Evolutionary conservation across 2,329 filamentous ascomycete genomes (phyloP), one percentile per base, ranked within the genome.

Genomic region (Fusarium algeriense): DNA sequence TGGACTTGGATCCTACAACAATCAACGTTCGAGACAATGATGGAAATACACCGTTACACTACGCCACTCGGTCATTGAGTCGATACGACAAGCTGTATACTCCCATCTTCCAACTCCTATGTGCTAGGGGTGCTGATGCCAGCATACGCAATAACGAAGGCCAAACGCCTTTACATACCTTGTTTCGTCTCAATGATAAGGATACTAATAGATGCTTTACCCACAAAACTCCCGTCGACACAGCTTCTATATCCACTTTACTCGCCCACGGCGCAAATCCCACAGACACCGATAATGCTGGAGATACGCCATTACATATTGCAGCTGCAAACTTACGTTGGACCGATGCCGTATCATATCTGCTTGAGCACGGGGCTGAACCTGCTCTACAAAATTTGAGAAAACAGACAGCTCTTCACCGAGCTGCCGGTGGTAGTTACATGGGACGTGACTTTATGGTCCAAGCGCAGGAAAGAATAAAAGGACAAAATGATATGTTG

Each of bases 41-140:
- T 13, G 41, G 58, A 3, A 19, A 60, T 45, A 60, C 50, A 19
- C 32, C 58, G 5, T 60, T 60, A 1, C 40, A 60, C n/a, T 32
- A 60, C 15, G 41, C 50, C 7, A 38, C 55, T n/a, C 0, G 20
- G 2, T 30, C 23, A 40, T 15, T 15, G 14, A 37, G 35, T 30
- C 49, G 26, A 30, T 1, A 40, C 13, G 17, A n/a, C 28, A 30
- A 37, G 20, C 20, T 30, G 13, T 49, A 38, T 11, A 41, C 6
- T 3, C 6, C 17, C 1, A 35, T 35, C 0, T 1, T 40, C 2
- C 23, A 5, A 1, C 3, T 52, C 6, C 28, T 59, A 0, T 59
- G 55, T 4, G 12, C 49, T 1, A 41, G 2, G 1, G 55, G 45
- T 9, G 20, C 28, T 1, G 45, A 59, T 11, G 35, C 45, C 1